Evolutionary conservation across 371 early-diverging fungal species (phyloP).

Genomic region (Mucor racemosus): DNA sequence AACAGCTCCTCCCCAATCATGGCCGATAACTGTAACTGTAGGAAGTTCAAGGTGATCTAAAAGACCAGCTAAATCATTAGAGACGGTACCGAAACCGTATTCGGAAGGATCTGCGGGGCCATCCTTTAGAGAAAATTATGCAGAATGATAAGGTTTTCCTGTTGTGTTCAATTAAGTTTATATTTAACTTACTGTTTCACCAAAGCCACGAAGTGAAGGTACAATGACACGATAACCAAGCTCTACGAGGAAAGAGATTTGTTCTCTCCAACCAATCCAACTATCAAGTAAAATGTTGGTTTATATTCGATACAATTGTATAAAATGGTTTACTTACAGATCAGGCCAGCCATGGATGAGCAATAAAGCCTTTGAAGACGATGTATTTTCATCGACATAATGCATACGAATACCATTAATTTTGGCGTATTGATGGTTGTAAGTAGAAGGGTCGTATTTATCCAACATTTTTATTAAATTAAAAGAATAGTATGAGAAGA

Average conservation of each 20-base stretch:
- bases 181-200: conserved; percentile 59
- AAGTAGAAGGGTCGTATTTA: conserved; percentile 46
- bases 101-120: conserved; percentile 49
- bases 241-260: conserved; percentile 65
- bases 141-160: conserved; percentile 1
- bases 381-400: conserved; percentile 73
- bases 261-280: conserved; percentile 78
- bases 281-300: conserved; percentile 3
- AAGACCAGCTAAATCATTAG: conserved; percentile 59
- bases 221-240: conserved; percentile 78
- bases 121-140: conserved; percentile 32
- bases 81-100: conserved; percentile 62
- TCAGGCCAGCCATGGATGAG: conserved; percentile 81
- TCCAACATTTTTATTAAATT: conserved; percentile 27
- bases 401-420: conserved; percentile 59
- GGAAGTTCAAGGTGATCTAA: conserved; percentile 65
- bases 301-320: not conserved
- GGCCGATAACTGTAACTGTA: conserved; percentile 70
- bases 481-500: conserved; percentile 1
- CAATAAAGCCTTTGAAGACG: conserved; percentile 51
- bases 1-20: conserved; percentile 78
- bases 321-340: conserved; percentile 31
- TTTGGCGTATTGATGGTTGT: conserved; percentile 41
- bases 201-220: conserved; percentile 72
- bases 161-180: not conserved